phyloP scores from a whole-genome alignment of 495 filamentous ascomycete species.

The Bacidia gigantensis region DNA sequence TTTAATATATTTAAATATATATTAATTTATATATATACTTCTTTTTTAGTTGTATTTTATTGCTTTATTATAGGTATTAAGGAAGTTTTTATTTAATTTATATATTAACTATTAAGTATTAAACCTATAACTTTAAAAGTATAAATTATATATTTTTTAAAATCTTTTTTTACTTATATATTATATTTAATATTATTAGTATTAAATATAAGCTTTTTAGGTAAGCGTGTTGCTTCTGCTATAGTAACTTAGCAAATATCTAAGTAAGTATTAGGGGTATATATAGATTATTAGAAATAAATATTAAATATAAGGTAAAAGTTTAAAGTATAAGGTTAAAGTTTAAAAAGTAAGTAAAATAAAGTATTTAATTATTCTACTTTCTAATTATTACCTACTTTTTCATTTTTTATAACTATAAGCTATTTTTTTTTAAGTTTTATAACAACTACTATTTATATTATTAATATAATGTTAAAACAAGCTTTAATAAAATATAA shows the following conservation, averaged over 20 bases:
- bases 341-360: background rate
- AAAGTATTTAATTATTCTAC: background rate
- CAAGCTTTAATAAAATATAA: slow-evolving; percentile 1
- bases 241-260: background rate
- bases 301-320: no score
- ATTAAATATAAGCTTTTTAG: background rate
- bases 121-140: background rate
- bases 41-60: background rate
- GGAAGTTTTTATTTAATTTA: background rate
- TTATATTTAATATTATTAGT: background rate
- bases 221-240: background rate
- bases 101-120: background rate
- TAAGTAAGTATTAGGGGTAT: background rate
- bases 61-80: background rate
- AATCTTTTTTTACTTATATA: background rate
- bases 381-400: background rate
- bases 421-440: background rate
- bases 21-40: background rate
- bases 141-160: background rate
- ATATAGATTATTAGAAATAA: no score
- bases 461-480: background rate
- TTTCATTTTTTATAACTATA: background rate
- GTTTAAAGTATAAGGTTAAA: background rate
- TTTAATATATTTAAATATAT: no score
- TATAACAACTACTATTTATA: background rate